Evolutionary conservation across 2,329 filamentous ascomycete genomes (phyloP), one percentile per base, ranked within the genome.

Genomic region (Pezicula radicicola): DNA sequence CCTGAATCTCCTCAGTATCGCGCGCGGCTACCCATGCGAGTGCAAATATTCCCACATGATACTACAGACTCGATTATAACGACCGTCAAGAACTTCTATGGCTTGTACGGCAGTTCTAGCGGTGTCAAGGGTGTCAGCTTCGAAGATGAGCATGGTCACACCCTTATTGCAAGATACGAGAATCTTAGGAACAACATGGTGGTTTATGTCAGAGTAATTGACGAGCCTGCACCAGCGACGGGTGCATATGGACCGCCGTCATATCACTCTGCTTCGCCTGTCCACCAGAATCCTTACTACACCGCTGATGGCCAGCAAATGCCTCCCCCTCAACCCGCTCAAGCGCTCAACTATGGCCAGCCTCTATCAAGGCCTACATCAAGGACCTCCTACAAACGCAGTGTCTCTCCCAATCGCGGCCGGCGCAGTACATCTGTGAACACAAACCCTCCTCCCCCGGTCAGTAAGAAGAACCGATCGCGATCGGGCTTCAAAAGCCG

Each of bases 61-160:
- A 92, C 90, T 48, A 97, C 93, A 19, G 93, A 97, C 68, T 97
- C 92, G 35, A 99, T 99, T 73, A 90, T 97, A 58, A 94, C 91
- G 13, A 97, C 94, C 1, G 93, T 97, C 66, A 97, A 96, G 80
- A 97, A 97, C 77, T 97, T 97, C 75, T 97, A 96, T 68, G 94
- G 94, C 55, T 81, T 99, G 60, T 97, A 97, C 70, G 89, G 93
- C 59, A 85, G 83, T 56, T 77, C 79, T 35, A 73, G 73, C 56
- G 81, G 83, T 61, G 84, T 83, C 61, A 87, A 87, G 68, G 92
- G 94, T 60, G 88, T 99, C 66, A 96, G 91, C 73, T 97, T 99
- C 66, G 93, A 97, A 73, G 93, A 97, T 70, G 84, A 89, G 58
- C 78, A 88, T 63, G 91, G 90, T 64, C 93, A 89, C 65, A 96